Conservation (phyloP, 306 rosid genomes). For the Comarum palustre region DNA sequence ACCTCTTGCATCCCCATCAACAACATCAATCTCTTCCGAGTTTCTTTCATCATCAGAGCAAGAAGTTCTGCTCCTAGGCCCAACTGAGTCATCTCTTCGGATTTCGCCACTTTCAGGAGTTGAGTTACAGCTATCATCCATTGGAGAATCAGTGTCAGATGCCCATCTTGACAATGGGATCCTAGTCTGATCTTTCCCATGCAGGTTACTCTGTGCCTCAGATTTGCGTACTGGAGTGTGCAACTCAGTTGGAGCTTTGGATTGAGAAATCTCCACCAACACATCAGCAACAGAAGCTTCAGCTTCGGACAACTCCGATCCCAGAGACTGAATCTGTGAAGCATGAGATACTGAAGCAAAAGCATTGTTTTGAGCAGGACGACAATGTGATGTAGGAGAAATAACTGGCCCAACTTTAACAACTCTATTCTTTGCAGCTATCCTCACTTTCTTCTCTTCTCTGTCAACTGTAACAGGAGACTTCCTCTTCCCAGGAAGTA, state of each 20-base stretch:
- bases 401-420: neutral
- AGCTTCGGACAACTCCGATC: constrained; percentile 6
- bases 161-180: constrained; percentile 80
- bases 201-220: constrained; percentile 24
- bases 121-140: constrained; percentile 28
- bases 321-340: constrained; percentile 10
- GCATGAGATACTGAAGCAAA: neutral
- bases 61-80: constrained; percentile 37
- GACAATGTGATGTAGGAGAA: neutral
- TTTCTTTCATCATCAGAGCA: constrained; percentile 36
- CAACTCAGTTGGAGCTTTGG: constrained; percentile 18
- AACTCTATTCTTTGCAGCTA: constrained; percentile 30
- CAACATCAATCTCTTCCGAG: constrained; percentile 29
- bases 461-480: constrained; percentile 49
- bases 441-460: constrained; percentile 35
- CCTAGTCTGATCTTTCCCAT: constrained; percentile 32
- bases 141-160: constrained; percentile 43
- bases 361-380: neutral
- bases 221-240: constrained; percentile 11
- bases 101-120: constrained; percentile 57
- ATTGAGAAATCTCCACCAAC: constrained; percentile 6
- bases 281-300: constrained; percentile 16
- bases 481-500: constrained; percentile 49
- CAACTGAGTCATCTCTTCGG: constrained; percentile 35
- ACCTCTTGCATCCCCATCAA: constrained; percentile 9